Base-by-base conservation (phyloP, 169 alveolate genomes). In the Plasmodium gonderi region DNA sequence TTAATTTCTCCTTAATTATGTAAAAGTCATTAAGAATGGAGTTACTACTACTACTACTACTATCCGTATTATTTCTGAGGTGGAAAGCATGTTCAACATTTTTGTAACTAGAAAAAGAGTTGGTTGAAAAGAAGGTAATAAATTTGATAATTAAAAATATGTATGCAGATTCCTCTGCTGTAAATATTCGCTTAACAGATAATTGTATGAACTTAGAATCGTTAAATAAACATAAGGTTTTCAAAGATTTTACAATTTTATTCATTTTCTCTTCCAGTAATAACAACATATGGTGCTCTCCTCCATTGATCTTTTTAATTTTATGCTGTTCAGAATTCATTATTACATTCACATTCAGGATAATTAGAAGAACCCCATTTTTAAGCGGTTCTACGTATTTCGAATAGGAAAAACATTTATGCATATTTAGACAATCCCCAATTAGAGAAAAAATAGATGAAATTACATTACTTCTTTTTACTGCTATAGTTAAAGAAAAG, bases 321-420 rank as follows among this genome's bases (percentile, higher is more conserved):
- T 72, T 49, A 17, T 45, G 77, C 40, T 69, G 68, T 72, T 72
- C 92, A 2, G 45, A 2, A 72, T 83, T 17, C 6, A 17, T 20
- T 14, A 83, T 23, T n/a, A 74, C 92, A 69, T 49, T 83, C 2
- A 83, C 92, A 60, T 83, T 83, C 29, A 83, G 29, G 17, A 83
- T 83, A 4, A 83, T 83, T 17, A 83, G n/a, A 20, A 83, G 44
- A 11, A 83, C 92, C 2, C 92, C 92, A 29, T 83, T 83, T 49
- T 83, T 93, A 33, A 96, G 94, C 1, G 98, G 98, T 77, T 96
- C 98, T 20, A 96, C 91, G 65, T 95, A 96, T 78, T 96, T 96
- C 3, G 97, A 79, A 92, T 95, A 95, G 20, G 97, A 95, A 91
- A 95, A 96, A 80, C 95, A 94, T 31, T 96, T 97, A 75, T 96